Evolutionary conservation across 805 yeast genomes (phyloP).

Genomic region (Alloascoidea africana): DNA sequence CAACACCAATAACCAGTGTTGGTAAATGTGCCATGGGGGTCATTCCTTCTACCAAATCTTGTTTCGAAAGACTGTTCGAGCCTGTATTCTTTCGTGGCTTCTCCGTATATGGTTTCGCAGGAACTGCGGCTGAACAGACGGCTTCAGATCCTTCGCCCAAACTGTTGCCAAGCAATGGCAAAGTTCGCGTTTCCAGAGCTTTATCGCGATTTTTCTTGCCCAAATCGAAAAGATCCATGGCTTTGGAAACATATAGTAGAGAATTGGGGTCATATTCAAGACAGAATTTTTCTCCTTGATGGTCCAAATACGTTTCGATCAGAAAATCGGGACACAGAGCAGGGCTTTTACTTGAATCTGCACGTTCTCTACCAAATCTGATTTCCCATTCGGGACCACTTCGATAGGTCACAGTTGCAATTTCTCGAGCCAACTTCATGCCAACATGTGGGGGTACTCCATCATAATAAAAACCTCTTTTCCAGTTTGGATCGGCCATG

Average conservation of each 20-base stretch:
- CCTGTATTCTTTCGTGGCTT: slow-evolving; percentile 23
- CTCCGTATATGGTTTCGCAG: slow-evolving; percentile 37
- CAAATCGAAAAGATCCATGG: slow-evolving; percentile 88
- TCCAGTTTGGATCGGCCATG: slow-evolving; percentile 94
- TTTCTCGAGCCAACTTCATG: slow-evolving; percentile 86
- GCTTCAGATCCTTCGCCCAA: slow-evolving; percentile 30
- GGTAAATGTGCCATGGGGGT: slow-evolving; percentile 44
- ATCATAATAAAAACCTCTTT: slow-evolving; percentile 74
- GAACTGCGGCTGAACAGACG: not conserved
- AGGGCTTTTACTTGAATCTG: slow-evolving; percentile 65
- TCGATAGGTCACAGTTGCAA: slow-evolving; percentile 86
- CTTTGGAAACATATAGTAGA: slow-evolving; percentile 73
- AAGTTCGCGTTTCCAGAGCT: not conserved
- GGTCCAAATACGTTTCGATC: slow-evolving; percentile 87
- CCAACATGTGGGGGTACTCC: slow-evolving; percentile 82
- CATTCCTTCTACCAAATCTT: slow-evolving; percentile 57
- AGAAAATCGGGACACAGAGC: slow-evolving; percentile 88
- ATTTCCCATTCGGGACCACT: slow-evolving; percentile 97
- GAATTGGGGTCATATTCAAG: slow-evolving; percentile 86
- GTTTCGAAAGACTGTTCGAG: not conserved
- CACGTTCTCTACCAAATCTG: slow-evolving; percentile 77
- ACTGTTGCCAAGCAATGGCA: too few relatives aligned
- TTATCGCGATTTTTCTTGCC: slow-evolving; percentile 22
- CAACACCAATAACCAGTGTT: slow-evolving; percentile 78
- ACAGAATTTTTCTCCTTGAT: slow-evolving; percentile 90